Percentiles rank a stretch among this genome's conserved stretches.
Evolutionary conservation across 495 filamentous ascomycete genomes (phyloP).

Genomic region (Aspergillus leporis): DNA sequence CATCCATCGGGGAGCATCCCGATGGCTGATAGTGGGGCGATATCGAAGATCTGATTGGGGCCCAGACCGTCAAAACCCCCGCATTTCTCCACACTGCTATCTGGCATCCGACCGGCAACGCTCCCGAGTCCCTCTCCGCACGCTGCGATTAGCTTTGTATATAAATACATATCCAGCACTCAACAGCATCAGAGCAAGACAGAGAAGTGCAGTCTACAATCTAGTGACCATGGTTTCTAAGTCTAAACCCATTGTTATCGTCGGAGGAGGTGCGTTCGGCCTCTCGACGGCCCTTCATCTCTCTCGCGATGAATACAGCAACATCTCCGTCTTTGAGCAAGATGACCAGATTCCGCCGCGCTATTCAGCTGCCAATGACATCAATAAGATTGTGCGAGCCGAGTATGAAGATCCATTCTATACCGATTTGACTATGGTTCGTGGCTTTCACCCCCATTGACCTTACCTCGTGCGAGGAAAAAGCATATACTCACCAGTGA

Average conservation of each 20-base stretch:
- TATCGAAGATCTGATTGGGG: background rate
- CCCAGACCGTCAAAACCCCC: background rate
- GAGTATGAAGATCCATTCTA: slow-evolving; percentile 60
- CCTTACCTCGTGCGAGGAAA: background rate
- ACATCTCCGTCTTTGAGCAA: slow-evolving; percentile 48
- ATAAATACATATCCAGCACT: background rate
- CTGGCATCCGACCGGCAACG: background rate
- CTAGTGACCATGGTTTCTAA: slow-evolving; percentile 12
- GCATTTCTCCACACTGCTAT: background rate
- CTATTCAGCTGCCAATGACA: slow-evolving; percentile 50
- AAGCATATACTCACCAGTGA: background rate
- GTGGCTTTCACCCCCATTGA: background rate
- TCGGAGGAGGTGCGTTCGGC: slow-evolving; percentile 52
- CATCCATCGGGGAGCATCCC: no score
- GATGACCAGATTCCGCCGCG: slow-evolving; percentile 39
- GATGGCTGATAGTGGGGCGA: no score
- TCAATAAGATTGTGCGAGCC: slow-evolving; percentile 58
- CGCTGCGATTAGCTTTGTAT: background rate
- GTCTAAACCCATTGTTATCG: slow-evolving; percentile 32
- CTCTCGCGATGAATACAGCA: slow-evolving; percentile 38
- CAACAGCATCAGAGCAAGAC: background rate
- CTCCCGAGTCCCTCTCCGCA: background rate
- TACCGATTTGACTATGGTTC: slow-evolving; percentile 47
- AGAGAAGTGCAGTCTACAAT: background rate
- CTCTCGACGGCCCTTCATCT: slow-evolving; percentile 53